Evolutionary conservation across 352 stramenopile genomes (phyloP).

Genomic region (Nothophytophthora sp.): DNA sequence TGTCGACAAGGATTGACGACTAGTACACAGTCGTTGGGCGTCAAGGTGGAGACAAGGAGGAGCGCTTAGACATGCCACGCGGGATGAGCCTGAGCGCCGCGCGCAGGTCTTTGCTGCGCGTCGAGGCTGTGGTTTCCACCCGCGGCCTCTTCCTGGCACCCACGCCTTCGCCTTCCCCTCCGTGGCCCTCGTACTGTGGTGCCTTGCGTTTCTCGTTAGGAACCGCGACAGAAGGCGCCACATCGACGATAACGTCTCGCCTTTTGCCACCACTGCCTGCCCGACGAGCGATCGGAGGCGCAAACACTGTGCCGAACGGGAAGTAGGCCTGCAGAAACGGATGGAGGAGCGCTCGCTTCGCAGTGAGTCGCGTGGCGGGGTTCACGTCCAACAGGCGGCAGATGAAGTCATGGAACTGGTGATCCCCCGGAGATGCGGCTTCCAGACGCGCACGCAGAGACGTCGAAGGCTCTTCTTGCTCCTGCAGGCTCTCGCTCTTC

Average conservation of each 20-base stretch:
- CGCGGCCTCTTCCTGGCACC: constrained; percentile 13
- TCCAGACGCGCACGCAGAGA: constrained; percentile 32
- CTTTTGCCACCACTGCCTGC: constrained; percentile 3
- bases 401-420: constrained; percentile 58
- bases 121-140: constrained; percentile 13
- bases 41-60: constrained; percentile 22
- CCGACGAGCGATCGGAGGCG: constrained; percentile 4
- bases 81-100: constrained; percentile 32
- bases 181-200: constrained; percentile 1
- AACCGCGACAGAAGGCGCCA: neutral
- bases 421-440: constrained; percentile 19
- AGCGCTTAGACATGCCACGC: constrained; percentile 10
- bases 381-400: constrained; percentile 51
- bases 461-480: constrained; percentile 3
- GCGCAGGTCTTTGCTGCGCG: constrained; percentile 30
- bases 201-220: constrained; percentile 19
- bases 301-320: constrained; percentile 65
- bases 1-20: too few relatives aligned
- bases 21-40: neutral
- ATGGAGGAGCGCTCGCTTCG: constrained; percentile 57
- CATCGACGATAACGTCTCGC: neutral
- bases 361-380: constrained; percentile 40
- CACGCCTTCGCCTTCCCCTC: constrained; percentile 2
- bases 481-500: constrained; percentile 7
- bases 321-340: constrained; percentile 74